Evolutionary conservation across 441 rosid genomes (phyloP).

Genomic region (Jatropha multifida): DNA sequence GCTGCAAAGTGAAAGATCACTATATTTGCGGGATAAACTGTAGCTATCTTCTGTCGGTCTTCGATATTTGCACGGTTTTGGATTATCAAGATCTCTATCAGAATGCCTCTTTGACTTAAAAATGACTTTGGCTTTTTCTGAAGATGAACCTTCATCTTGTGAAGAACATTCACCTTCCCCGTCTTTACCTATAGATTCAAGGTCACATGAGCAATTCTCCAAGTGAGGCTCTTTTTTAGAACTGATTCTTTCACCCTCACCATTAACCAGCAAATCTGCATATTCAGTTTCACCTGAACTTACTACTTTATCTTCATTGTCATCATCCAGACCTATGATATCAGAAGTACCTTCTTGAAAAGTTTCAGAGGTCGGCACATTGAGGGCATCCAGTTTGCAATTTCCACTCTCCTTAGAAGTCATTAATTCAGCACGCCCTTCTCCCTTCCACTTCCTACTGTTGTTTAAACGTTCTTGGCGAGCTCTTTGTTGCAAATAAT

Average conservation of each 20-base stretch:
- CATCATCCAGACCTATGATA: conserved; percentile 39
- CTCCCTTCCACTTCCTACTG: conserved; percentile 94
- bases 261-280: conserved; percentile 39
- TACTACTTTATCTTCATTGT: conserved; percentile 32
- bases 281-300: conserved; percentile 36
- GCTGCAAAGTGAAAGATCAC: conserved; percentile 69
- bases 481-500: conserved; percentile 82
- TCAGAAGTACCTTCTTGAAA: conserved; percentile 35
- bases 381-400: conserved; percentile 30
- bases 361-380: conserved; percentile 29
- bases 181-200: conserved; percentile 33
- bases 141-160: conserved; percentile 46
- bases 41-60: conserved; percentile 49
- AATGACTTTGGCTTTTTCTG: conserved; percentile 37
- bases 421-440: conserved; percentile 45
- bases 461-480: conserved; percentile 86
- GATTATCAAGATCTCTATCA: conserved; percentile 73
- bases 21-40: conserved; percentile 59
- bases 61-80: conserved; percentile 81
- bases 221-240: conserved; percentile 29
- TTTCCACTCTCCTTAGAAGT: conserved; percentile 36
- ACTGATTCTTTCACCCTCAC: conserved; percentile 40
- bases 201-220: conserved; percentile 31
- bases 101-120: conserved; percentile 67
- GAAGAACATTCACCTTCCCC: conserved; percentile 35